Evolutionary conservation across 2,329 filamentous ascomycete species (phyloP), one percentile per base, ranked within the genome.

Genomic region (Verticillium albo-atrum): DNA sequence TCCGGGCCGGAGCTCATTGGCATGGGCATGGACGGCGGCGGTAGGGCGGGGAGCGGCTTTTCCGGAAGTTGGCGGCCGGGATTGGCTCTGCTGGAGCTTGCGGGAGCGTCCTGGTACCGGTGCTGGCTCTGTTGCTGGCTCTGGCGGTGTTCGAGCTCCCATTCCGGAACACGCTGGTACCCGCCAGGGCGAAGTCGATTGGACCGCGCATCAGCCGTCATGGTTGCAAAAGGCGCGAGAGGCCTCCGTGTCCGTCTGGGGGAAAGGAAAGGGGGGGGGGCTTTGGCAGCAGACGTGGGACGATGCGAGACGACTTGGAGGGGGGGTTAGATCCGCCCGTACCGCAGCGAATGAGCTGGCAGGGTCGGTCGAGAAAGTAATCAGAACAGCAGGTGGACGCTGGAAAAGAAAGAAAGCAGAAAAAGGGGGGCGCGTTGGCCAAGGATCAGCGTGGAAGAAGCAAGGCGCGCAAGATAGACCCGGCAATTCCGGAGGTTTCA

Each of bases 11-110:
- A 26, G 28, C 35, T 28, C 37, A 30, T 50, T 37, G 37, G 55
- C 55, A 57, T 57, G 17, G 55, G 55, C 12, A 34, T 34, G 6
- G 61, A 59, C 15, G 62, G 62, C 42, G 42, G 42, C 7, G 42
- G 42, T 12, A 64, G 59, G 30, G 59, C 61, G 32, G 62, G 62
- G 3, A 64, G 62, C 30, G 62, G 62, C 54, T 64, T 64, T 34
- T 64, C 62, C 3, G 55, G 55, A 3, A 57, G 42, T 25, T 42
- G 34, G 25, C 54, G 54, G 54, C 42, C 54, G 32, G 25, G 10
- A 12, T 34, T 20, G 27, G n/a, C n/a, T n/a, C 28, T 20, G 27
- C 52, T 54, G 17, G 54, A 12, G 17, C 25, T 25, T 6, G 54
- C n/a, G 10, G 54, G 25, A 2, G 54, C 27, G n/a, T 56, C 54